Conservation (phyloP, 345 rosid genomes). For the Psidium friedrichsthalianum region DNA sequence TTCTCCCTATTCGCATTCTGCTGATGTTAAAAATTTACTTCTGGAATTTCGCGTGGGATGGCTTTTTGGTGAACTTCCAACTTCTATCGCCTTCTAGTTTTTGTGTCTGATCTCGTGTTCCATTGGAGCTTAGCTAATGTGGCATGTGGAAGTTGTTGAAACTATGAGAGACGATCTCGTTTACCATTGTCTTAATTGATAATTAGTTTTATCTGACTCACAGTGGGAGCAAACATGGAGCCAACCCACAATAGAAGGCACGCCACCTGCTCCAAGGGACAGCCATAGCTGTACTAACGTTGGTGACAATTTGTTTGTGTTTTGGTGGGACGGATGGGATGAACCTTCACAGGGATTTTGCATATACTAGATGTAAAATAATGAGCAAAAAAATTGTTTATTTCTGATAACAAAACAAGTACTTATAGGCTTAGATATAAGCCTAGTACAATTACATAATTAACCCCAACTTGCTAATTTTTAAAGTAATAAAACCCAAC, state of each 20-base stretch:
- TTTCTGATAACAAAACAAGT: too few species aligned
- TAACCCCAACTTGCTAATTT: too few species aligned
- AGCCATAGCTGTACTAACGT: slow-evolving; percentile 83
- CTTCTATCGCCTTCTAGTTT: not conserved
- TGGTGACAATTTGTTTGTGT: slow-evolving; percentile 59
- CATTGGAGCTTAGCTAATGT: not conserved
- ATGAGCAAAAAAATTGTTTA: too few species aligned
- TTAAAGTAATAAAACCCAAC: too few species aligned
- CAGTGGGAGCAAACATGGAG: slow-evolving; percentile 81
- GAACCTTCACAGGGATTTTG: slow-evolving; percentile 70
- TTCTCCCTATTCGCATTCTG: not conserved
- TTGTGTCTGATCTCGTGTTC: not conserved
- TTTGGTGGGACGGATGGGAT: slow-evolving; percentile 95
- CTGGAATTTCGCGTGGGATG: not conserved
- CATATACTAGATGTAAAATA: too few species aligned
- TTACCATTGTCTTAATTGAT: not conserved
- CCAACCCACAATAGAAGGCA: slow-evolving; percentile 57
- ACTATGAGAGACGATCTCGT: too few species aligned
- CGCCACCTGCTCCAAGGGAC: slow-evolving; percentile 75
- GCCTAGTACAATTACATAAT: too few species aligned
- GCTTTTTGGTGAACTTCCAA: not conserved
- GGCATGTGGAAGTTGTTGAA: not conserved
- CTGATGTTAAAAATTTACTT: not conserved
- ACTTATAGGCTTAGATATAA: too few species aligned
- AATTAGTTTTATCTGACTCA: not conserved